phyloP scores from a whole-genome alignment of 495 filamentous ascomycete genomes.

The Rostrohypoxylon terebratum region DNA sequence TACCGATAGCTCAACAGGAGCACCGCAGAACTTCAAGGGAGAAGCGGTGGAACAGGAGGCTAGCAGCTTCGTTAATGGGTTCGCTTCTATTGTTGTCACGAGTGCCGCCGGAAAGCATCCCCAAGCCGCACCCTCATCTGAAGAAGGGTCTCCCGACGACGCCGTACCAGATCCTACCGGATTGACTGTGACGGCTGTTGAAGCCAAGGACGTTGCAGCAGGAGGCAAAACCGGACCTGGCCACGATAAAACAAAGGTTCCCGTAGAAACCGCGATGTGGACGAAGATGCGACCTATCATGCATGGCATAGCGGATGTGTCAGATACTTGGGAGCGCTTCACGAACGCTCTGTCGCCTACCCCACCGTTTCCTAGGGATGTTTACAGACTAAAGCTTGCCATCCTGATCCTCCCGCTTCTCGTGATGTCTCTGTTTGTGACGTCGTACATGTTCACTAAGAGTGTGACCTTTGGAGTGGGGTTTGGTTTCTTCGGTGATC shows the following conservation, averaged over 20 bases:
- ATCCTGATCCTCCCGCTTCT: slow-evolving; percentile 69
- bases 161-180: slow-evolving; percentile 71
- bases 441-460: slow-evolving; percentile 81
- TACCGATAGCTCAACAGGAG: slow-evolving; percentile 82
- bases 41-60: slow-evolving; percentile 91
- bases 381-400: slow-evolving; percentile 72
- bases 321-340: slow-evolving; percentile 84
- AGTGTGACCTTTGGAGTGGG: slow-evolving; percentile 72
- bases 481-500: slow-evolving; percentile 84
- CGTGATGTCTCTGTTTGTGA: slow-evolving; percentile 69
- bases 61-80: slow-evolving; percentile 79
- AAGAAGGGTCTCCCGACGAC: slow-evolving; percentile 58
- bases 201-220: slow-evolving; percentile 67
- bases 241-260: slow-evolving; percentile 87
- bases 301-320: slow-evolving; percentile 77
- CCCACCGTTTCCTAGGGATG: slow-evolving; percentile 75
- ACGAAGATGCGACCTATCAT: slow-evolving; percentile 79
- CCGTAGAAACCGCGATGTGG: slow-evolving; percentile 83
- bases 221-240: slow-evolving; percentile 58
- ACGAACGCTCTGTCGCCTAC: slow-evolving; percentile 84
- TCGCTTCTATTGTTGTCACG: slow-evolving; percentile 78
- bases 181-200: slow-evolving; percentile 64
- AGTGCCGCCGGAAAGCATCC: slow-evolving; percentile 81
- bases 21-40: slow-evolving; percentile 84
- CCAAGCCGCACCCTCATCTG: slow-evolving; percentile 58